Conservation (phyloP, 441 rosid genomes). For the Erysimum pusillum region DNA sequence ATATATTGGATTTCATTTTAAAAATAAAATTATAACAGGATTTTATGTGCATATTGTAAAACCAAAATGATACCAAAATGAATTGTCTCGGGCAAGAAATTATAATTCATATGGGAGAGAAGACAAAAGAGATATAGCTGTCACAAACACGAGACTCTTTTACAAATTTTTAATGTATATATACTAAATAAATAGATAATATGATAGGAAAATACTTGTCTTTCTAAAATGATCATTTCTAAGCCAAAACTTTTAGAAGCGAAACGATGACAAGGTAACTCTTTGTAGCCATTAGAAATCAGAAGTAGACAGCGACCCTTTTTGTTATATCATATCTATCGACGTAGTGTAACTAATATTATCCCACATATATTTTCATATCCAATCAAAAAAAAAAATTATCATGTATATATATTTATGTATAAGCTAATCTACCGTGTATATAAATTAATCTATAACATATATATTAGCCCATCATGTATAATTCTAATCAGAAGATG, state of each 20-base stretch:
- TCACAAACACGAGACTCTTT: constrained; percentile 50
- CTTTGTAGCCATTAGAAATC: constrained; percentile 43
- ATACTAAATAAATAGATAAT: constrained; percentile 27
- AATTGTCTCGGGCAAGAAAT: constrained; percentile 24
- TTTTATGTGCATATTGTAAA: constrained; percentile 29
- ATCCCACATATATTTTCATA: constrained; percentile 10
- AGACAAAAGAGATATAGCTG: constrained; percentile 49
- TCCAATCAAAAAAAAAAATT: background rate
- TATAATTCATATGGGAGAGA: constrained; percentile 25
- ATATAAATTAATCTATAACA: background rate
- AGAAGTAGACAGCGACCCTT: constrained; percentile 36
- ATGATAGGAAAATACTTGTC: constrained; percentile 33
- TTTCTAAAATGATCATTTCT: constrained; percentile 34
- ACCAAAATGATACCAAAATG: constrained; percentile 28
- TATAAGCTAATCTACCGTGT: too few relatives aligned
- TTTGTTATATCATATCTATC: background rate
- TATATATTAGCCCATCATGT: background rate
- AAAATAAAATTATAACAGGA: background rate
- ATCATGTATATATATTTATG: background rate
- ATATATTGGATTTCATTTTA: constrained; percentile 23
- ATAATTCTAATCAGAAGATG: background rate
- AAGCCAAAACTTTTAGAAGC: constrained; percentile 37
- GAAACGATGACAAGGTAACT: constrained; percentile 42
- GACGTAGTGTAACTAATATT: constrained; percentile 4
- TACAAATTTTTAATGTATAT: constrained; percentile 17